These are phyloP conservation scores for Epichloe brachyelytri DNA, from an alignment of 2,329 filamentous ascomycete genomes.

Conservation along the genomic window DNA sequence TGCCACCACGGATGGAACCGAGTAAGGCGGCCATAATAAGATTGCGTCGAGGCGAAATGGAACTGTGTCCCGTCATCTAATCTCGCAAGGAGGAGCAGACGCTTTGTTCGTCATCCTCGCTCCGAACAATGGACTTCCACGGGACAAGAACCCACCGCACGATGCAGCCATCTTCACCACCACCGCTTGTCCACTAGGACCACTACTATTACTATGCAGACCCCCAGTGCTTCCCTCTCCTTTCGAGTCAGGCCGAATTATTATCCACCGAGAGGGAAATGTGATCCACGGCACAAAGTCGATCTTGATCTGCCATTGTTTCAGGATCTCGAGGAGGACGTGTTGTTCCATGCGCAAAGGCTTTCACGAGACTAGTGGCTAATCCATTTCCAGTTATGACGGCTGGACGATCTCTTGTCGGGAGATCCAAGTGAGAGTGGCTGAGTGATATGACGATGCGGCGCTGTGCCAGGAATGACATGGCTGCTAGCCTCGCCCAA, in stretches of 20 bases:
- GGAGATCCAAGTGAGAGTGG: neutral
- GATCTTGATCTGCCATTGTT: conserved; percentile 14
- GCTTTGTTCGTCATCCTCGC: too few species aligned
- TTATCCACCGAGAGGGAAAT: neutral
- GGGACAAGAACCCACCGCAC: too few species aligned
- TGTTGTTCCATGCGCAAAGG: neutral
- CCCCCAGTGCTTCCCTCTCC: too few species aligned
- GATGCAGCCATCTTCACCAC: too few species aligned
- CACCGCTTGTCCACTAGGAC: too few species aligned
- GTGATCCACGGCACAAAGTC: conserved; percentile 2
- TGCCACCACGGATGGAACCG: too few species aligned
- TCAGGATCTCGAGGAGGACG: conserved; percentile 8
- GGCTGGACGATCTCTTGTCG: neutral
- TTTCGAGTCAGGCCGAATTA: neutral
- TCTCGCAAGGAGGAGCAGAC: too few species aligned
- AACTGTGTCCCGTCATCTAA: too few species aligned
- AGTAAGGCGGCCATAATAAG: too few species aligned
- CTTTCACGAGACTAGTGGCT: neutral
- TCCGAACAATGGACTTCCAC: too few species aligned
- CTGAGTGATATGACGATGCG: neutral
- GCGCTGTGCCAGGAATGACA: neutral
- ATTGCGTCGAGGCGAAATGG: too few species aligned
- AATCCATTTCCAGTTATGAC: neutral
- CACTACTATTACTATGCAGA: too few species aligned
- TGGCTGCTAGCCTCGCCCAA: neutral